These are phyloP conservation scores for Grosmannia huntii DNA, from an alignment of 2,329 filamentous ascomycete species.

Conservation along the genomic window DNA sequence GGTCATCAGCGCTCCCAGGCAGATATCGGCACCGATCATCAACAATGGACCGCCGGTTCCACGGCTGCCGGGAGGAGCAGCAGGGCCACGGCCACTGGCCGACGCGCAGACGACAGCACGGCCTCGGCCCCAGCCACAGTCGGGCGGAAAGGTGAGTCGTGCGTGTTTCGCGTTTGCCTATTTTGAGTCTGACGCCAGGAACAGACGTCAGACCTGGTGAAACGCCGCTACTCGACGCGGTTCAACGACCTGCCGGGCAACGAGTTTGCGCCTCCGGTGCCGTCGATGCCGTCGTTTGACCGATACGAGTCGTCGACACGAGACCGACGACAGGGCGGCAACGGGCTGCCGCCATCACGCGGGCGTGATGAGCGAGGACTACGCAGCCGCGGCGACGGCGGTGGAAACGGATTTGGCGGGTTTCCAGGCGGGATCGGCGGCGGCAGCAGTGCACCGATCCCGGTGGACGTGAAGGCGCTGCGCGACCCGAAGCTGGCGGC, in stretches of 20 bases:
- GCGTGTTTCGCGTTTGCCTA: not conserved
- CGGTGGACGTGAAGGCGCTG: conserved; percentile 64
- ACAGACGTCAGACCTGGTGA: conserved; percentile 71
- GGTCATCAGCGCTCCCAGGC: conserved; percentile 47
- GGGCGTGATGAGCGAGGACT: conserved; percentile 20
- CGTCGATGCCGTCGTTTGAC: conserved; percentile 46
- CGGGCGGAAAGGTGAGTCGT: conserved; percentile 40
- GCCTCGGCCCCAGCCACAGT: conserved; percentile 35
- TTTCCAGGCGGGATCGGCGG: conserved; percentile 16
- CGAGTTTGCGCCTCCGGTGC: conserved; percentile 64
- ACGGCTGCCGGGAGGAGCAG: conserved; percentile 21
- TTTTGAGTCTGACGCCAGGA: not conserved
- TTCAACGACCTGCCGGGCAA: conserved; percentile 72
- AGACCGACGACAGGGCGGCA: conserved; percentile 25
- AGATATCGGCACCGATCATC: conserved; percentile 48
- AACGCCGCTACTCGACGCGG: conserved; percentile 84
- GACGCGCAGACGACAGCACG: conserved; percentile 20
- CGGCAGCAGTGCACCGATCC: conserved; percentile 32
- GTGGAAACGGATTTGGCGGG: not conserved
- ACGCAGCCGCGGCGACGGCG: not conserved
- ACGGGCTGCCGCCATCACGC: conserved; percentile 34
- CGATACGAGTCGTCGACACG: conserved; percentile 39
- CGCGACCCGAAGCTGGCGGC: conserved; percentile 66
- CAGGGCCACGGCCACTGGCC: conserved; percentile 17
- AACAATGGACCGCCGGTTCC: conserved; percentile 20